These are phyloP conservation scores for Chaetomiaceae sp. DNA, from an alignment of 2,329 filamentous ascomycete genomes.

Conservation along the genomic window DNA sequence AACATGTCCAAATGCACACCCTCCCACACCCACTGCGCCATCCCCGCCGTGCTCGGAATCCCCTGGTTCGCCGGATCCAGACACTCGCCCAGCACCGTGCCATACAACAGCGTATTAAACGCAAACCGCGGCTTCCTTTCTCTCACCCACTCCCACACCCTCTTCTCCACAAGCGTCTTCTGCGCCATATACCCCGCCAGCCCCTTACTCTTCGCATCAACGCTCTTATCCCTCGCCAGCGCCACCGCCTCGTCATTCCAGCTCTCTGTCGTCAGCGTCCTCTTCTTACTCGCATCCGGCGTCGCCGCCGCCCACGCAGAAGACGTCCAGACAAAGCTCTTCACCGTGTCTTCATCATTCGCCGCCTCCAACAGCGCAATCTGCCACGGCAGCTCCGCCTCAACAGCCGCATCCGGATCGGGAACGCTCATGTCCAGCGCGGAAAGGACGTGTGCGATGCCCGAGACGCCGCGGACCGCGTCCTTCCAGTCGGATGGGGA, in stretches of 20 bases:
- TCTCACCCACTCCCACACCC: constrained; percentile 33
- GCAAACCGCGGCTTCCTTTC: constrained; percentile 28
- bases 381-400: constrained; percentile 20
- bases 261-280: constrained; percentile 26
- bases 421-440: constrained; percentile 17
- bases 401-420: constrained; percentile 26
- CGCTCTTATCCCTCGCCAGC: constrained; percentile 18
- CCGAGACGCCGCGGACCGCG: constrained; percentile 21
- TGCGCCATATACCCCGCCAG: constrained; percentile 32
- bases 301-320: constrained; percentile 33
- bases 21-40: constrained; percentile 32
- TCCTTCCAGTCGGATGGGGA: constrained; percentile 28
- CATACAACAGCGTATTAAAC: constrained; percentile 33
- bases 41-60: constrained; percentile 30
- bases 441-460: constrained; percentile 30
- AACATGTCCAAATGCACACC: constrained; percentile 18
- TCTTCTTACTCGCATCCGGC: constrained; percentile 24
- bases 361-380: constrained; percentile 16
- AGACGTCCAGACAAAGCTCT: constrained; percentile 30
- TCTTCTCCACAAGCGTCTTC: constrained; percentile 32
- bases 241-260: constrained; percentile 32
- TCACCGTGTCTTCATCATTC: constrained; percentile 23
- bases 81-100: constrained; percentile 30
- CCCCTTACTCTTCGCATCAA: constrained; percentile 21
- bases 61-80: constrained; percentile 30